A percentile compares a stretch with the other conserved stretches of the same genome.
Evolutionary conservation across 441 rosid species (phyloP).

Genomic region (Erysimum cheiri): DNA sequence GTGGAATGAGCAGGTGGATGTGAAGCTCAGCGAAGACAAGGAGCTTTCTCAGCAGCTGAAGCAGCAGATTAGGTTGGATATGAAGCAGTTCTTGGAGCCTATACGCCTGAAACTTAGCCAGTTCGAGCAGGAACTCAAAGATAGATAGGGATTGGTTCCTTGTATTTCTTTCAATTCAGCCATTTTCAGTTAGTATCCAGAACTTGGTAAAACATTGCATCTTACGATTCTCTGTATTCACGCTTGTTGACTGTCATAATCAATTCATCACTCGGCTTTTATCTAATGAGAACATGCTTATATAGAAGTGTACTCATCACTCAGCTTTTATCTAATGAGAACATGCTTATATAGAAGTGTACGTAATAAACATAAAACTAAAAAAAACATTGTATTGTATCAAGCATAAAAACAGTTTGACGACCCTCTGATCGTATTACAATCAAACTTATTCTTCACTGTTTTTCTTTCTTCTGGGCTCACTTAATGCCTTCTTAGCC

Average conservation of each 20-base stretch:
- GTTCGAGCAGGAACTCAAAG: conserved; percentile 90
- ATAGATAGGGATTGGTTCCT: conserved; percentile 50
- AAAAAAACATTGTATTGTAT: neutral
- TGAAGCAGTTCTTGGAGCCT: conserved; percentile 79
- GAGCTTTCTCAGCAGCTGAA: conserved; percentile 67
- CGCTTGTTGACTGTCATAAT: conserved; percentile 12
- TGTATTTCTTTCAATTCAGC: conserved; percentile 19
- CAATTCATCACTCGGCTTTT: conserved; percentile 2
- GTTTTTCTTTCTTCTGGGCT: conserved; percentile 58
- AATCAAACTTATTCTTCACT: conserved; percentile 40
- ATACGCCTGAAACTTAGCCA: conserved; percentile 72
- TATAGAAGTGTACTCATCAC: too few relatives aligned
- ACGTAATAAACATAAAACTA: neutral
- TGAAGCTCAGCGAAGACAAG: conserved; percentile 66
- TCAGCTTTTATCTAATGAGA: neutral
- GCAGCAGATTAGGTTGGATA: conserved; percentile 56
- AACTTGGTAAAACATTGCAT: conserved; percentile 16
- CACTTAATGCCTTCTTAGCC: conserved; percentile 63
- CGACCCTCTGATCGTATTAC: neutral
- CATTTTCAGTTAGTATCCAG: neutral
- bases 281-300: neutral
- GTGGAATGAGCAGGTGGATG: conserved; percentile 59
- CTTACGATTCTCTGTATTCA: conserved; percentile 2
- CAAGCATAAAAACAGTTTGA: conserved; percentile 20
- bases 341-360: neutral